Percentiles rank a stretch among this genome's conserved stretches.
Evolutionary conservation across 768 basidiomycete genomes (phyloP).

Genomic region (Calvatia gigantea): DNA sequence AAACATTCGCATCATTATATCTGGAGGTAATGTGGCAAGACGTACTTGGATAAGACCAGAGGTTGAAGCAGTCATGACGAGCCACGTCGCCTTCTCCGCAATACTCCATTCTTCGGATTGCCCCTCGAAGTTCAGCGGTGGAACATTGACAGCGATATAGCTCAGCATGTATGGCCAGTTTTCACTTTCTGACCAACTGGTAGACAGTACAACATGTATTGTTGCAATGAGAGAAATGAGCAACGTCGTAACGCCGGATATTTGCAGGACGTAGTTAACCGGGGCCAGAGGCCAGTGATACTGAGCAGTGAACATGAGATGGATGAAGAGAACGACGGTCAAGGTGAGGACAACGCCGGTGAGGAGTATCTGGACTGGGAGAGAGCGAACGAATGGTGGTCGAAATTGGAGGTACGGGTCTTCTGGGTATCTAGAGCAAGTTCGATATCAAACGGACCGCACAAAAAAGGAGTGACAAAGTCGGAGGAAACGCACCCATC

Average conservation of each 20-base stretch:
- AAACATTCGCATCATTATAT: neutral
- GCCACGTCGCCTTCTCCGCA: slow-evolving; percentile 72
- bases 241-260: slow-evolving; percentile 78
- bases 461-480: neutral
- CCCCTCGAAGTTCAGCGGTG: slow-evolving; percentile 40
- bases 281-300: slow-evolving; percentile 95
- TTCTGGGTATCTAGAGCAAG: slow-evolving; percentile 13
- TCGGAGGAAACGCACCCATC: neutral
- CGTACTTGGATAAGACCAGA: slow-evolving; percentile 83
- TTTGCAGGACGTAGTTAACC: slow-evolving; percentile 87
- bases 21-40: slow-evolving; percentile 4
- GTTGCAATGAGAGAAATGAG: slow-evolving; percentile 77
- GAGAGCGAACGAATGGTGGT: slow-evolving; percentile 80
- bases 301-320: slow-evolving; percentile 91
- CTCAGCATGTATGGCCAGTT: slow-evolving; percentile 95
- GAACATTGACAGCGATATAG: slow-evolving; percentile 82
- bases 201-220: slow-evolving; percentile 67
- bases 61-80: slow-evolving; percentile 82
- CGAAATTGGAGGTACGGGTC: slow-evolving; percentile 81
- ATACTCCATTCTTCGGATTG: slow-evolving; percentile 51
- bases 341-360: slow-evolving; percentile 85
- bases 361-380: slow-evolving; percentile 88
- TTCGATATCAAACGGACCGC: neutral
- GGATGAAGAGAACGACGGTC: slow-evolving; percentile 80
- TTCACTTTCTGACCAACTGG: slow-evolving; percentile 57